These are phyloP conservation scores for Ceriops zippeliana DNA, from an alignment of 345 rosid genomes.

Conservation along the genomic window DNA sequence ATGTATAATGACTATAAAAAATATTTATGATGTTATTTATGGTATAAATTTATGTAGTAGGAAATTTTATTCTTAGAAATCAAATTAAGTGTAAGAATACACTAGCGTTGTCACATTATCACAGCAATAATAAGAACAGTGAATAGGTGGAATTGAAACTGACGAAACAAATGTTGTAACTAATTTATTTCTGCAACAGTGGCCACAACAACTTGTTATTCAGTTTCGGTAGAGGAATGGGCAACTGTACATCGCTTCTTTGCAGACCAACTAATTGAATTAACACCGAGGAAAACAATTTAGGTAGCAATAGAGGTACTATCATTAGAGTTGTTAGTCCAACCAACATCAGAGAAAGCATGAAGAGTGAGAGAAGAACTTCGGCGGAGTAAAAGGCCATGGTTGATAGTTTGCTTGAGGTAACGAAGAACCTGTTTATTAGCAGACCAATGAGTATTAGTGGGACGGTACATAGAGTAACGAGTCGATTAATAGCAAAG, in stretches of 20 bases:
- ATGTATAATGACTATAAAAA: too few relatives aligned
- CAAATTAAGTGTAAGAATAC: too few relatives aligned
- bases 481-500: background rate
- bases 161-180: background rate
- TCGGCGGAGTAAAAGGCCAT: background rate
- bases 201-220: background rate
- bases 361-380: background rate
- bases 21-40: too few relatives aligned
- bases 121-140: background rate
- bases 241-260: background rate
- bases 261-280: background rate
- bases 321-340: background rate
- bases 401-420: background rate
- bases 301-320: background rate
- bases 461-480: background rate
- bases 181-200: background rate
- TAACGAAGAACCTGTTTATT: background rate
- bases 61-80: too few relatives aligned
- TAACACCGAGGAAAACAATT: background rate
- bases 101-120: too few relatives aligned
- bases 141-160: background rate
- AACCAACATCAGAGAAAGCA: background rate
- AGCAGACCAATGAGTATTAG: background rate
- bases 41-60: too few relatives aligned
- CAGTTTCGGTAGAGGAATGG: too few relatives aligned